Percentiles rank a stretch among this genome's conserved stretches.
Conservation (phyloP, 306 rosid genomes). For the Lotus japonicus region DNA sequence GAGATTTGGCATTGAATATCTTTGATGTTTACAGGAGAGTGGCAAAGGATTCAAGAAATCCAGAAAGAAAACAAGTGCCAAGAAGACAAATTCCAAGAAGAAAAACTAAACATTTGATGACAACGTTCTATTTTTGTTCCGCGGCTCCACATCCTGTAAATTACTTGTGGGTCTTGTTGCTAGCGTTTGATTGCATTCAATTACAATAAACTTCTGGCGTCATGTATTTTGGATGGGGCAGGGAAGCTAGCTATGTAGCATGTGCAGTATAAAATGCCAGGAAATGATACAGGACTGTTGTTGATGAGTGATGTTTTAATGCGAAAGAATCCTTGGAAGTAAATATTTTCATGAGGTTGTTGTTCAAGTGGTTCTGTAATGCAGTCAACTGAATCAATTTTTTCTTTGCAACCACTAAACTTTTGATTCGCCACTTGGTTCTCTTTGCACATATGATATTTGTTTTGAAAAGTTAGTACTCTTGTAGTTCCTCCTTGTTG, state of each 20-base stretch:
- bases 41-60: slow-evolving; percentile 44
- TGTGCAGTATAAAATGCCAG: slow-evolving; percentile 2
- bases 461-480: neutral
- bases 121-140: neutral
- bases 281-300: slow-evolving; percentile 6
- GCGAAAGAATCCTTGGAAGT: neutral
- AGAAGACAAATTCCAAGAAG: slow-evolving; percentile 48
- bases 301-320: slow-evolving; percentile 7
- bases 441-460: neutral
- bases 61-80: slow-evolving; percentile 43
- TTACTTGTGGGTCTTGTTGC: slow-evolving; percentile 11
- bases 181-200: neutral
- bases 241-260: slow-evolving; percentile 7
- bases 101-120: slow-evolving; percentile 25
- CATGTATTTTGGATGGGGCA: neutral
- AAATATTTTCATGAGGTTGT: slow-evolving; percentile 12
- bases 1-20: slow-evolving; percentile 16
- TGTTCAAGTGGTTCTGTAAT: slow-evolving; percentile 2
- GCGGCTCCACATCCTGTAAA: slow-evolving; percentile 17
- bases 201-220: neutral
- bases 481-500: neutral
- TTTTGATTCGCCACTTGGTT: neutral
- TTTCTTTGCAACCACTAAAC: neutral
- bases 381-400: neutral
- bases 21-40: slow-evolving; percentile 52